These are phyloP conservation scores for Penicillium crystallinum DNA, from an alignment of 495 filamentous ascomycete genomes.

Conservation along the genomic window DNA sequence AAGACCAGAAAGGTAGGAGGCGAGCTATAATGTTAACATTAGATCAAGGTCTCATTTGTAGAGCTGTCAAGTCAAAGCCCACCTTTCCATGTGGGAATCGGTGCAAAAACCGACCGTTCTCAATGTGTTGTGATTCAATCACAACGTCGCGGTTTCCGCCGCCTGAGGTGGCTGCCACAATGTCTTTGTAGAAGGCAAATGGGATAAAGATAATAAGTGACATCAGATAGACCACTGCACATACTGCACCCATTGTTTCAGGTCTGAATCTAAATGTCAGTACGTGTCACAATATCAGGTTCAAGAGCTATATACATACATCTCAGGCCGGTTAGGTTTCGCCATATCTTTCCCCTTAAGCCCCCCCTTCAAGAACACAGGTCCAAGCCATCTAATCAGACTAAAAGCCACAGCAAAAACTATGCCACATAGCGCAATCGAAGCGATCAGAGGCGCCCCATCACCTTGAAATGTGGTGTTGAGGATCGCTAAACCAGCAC, in stretches of 20 bases:
- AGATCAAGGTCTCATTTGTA: background rate
- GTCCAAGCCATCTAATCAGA: slow-evolving; percentile 91
- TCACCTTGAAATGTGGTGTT: slow-evolving; percentile 78
- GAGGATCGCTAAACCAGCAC: slow-evolving; percentile 67
- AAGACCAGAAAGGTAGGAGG: slow-evolving; percentile 90
- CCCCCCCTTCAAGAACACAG: slow-evolving; percentile 81
- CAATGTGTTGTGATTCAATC: slow-evolving; percentile 56
- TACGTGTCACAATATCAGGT: background rate
- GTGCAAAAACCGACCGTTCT: slow-evolving; percentile 77
- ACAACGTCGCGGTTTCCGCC: slow-evolving; percentile 88
- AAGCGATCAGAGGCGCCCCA: slow-evolving; percentile 84
- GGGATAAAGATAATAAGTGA: slow-evolving; percentile 87
- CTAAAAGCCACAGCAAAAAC: slow-evolving; percentile 75
- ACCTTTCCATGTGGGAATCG: slow-evolving; percentile 93
- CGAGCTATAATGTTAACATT: slow-evolving; percentile 53
- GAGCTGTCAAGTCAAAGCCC: slow-evolving; percentile 9
- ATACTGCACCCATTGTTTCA: slow-evolving; percentile 96
- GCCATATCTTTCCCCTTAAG: slow-evolving; percentile 88
- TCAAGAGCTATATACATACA: slow-evolving; percentile 48
- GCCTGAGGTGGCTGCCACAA: slow-evolving; percentile 91
- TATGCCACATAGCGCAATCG: slow-evolving; percentile 77
- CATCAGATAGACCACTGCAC: slow-evolving; percentile 86
- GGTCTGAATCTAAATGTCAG: slow-evolving; percentile 50
- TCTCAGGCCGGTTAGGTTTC: slow-evolving; percentile 67
- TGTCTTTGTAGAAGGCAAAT: slow-evolving; percentile 96